Evolutionary conservation across 2,329 filamentous ascomycete genomes (phyloP).

Genomic region (Phoma herbarum): DNA sequence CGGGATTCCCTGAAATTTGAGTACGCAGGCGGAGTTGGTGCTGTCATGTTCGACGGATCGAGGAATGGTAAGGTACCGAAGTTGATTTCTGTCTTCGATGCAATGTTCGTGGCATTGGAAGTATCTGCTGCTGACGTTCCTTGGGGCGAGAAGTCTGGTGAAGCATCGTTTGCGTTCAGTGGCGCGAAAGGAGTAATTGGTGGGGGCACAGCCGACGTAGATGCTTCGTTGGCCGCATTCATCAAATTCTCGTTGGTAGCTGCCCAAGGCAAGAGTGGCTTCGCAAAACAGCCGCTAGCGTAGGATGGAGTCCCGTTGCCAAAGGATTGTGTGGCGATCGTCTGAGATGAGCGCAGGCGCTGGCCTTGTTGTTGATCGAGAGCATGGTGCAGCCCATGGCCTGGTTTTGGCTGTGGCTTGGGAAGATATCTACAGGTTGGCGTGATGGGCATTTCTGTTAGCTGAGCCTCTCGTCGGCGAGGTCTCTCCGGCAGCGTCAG

Average conservation of each 20-base stretch:
- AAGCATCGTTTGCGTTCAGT: conserved; percentile 16
- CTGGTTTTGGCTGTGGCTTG: conserved; percentile 42
- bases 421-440: conserved; percentile 44
- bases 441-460: conserved; percentile 23
- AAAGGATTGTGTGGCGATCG: conserved; percentile 23
- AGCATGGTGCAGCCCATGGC: conserved; percentile 35
- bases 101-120: conserved; percentile 12
- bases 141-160: conserved; percentile 24
- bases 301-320: conserved; percentile 3
- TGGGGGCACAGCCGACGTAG: conserved; percentile 20
- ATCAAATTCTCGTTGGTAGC: conserved; percentile 16
- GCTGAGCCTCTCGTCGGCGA: conserved; percentile 24
- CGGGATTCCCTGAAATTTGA: conserved; percentile 33
- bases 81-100: conserved; percentile 28
- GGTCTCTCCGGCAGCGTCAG: conserved; percentile 39
- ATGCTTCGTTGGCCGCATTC: conserved; percentile 21
- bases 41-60: conserved; percentile 28
- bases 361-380: conserved; percentile 46
- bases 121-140: conserved; percentile 21
- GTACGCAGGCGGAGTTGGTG: conserved; percentile 23
- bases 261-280: conserved; percentile 36
- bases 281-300: conserved; percentile 25
- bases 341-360: conserved; percentile 39
- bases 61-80: conserved; percentile 39
- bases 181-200: conserved; percentile 19